Evolutionary conservation across 2,329 filamentous ascomycete genomes (phyloP).

Genomic region (Pseudogymnoascus sp.): DNA sequence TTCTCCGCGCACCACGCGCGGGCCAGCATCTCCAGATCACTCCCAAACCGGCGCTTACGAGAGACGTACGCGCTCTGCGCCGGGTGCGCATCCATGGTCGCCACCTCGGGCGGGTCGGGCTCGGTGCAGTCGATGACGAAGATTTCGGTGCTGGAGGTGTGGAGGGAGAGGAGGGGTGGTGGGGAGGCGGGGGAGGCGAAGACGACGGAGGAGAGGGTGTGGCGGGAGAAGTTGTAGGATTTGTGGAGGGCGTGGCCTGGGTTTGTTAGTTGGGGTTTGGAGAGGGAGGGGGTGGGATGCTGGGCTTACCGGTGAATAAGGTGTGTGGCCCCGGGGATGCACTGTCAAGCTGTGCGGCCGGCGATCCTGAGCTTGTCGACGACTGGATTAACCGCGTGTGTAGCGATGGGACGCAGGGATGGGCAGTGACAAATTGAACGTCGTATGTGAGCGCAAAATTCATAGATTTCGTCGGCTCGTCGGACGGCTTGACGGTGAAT

Average conservation of each 20-base stretch:
- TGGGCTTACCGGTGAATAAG: constrained; percentile 36
- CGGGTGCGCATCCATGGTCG: constrained; percentile 10
- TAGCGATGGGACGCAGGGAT: constrained; percentile 54
- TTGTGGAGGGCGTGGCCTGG: constrained; percentile 57
- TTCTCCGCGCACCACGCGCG: constrained; percentile 66
- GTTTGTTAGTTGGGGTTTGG: not conserved
- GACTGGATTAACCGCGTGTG: constrained; percentile 52
- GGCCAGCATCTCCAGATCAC: constrained; percentile 62
- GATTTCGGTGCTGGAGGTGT: constrained; percentile 34
- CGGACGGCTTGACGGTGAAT: constrained; percentile 20
- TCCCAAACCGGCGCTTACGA: constrained; percentile 32
- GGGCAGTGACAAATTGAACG: constrained; percentile 58
- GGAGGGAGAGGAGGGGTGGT: constrained; percentile 21
- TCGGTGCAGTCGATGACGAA: constrained; percentile 56
- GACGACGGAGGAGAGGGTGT: constrained; percentile 52
- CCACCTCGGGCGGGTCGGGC: constrained; percentile 19
- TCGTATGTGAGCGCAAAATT: constrained; percentile 45
- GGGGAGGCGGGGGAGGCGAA: constrained; percentile 16
- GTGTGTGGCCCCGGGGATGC: constrained; percentile 10
- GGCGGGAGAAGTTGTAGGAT: constrained; percentile 51
- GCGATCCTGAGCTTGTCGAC: constrained; percentile 52
- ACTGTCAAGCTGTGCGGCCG: constrained; percentile 39
- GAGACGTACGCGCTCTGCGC: not conserved
- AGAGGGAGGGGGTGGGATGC: not conserved
- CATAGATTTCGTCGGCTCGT: constrained; percentile 20